These are phyloP conservation scores for Metarhizium sp. DNA, from an alignment of 2,329 filamentous ascomycete genomes.

Conservation along the genomic window DNA sequence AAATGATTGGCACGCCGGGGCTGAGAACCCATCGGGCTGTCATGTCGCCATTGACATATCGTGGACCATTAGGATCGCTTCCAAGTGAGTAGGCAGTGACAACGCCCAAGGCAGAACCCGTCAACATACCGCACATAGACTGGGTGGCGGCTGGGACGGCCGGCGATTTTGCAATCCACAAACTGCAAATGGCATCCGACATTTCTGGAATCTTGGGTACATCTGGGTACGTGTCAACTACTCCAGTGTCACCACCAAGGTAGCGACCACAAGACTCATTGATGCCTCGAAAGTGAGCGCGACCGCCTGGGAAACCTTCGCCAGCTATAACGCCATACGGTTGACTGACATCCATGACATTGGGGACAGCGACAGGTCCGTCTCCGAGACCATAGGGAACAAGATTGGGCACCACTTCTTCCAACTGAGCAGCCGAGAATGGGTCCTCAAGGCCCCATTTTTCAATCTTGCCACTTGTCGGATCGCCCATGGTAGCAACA, in stretches of 20 bases:
- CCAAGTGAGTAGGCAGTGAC: constrained; percentile 75
- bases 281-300: constrained; percentile 64
- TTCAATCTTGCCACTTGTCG: constrained; percentile 64
- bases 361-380: constrained; percentile 69
- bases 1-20: constrained; percentile 85
- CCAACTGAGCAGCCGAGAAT: constrained; percentile 65
- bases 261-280: constrained; percentile 72
- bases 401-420: constrained; percentile 65
- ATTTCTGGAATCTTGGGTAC: constrained; percentile 67
- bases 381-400: constrained; percentile 69
- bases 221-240: constrained; percentile 56
- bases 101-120: constrained; percentile 74
- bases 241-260: constrained; percentile 50
- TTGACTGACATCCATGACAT: constrained; percentile 86
- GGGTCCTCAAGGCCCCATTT: constrained; percentile 74
- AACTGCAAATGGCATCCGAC: constrained; percentile 62
- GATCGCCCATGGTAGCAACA: constrained; percentile 72
- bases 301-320: constrained; percentile 77
- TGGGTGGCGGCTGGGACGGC: constrained; percentile 63
- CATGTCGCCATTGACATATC: constrained; percentile 64
- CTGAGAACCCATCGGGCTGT: constrained; percentile 85
- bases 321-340: constrained; percentile 75
- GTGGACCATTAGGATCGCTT: constrained; percentile 44
- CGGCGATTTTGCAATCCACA: constrained; percentile 84
- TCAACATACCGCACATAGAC: constrained; percentile 72